These are phyloP conservation scores for Candida fluviatilis DNA, from an alignment of 805 yeast genomes.

Conservation along the genomic window DNA sequence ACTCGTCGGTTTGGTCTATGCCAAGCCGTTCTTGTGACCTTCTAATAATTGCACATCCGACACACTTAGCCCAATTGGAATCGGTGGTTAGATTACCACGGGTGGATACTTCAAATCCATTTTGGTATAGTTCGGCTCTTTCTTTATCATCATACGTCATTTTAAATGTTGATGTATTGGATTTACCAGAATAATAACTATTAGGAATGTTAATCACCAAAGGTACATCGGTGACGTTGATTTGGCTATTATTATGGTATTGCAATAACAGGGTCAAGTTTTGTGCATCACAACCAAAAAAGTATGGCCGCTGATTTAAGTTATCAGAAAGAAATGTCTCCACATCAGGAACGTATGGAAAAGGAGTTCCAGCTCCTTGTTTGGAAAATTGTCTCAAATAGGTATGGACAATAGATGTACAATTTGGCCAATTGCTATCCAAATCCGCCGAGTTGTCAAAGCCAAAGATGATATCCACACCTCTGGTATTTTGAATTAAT, in stretches of 20 bases:
- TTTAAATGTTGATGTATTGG: conserved; percentile 73
- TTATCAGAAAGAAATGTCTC: conserved; percentile 56
- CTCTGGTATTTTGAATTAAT: conserved; percentile 29
- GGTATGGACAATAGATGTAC: conserved; percentile 29
- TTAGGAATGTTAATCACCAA: conserved; percentile 77
- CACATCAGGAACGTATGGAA: conserved; percentile 78
- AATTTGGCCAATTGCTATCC: conserved; percentile 33
- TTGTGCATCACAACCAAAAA: conserved; percentile 75
- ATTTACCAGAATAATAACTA: conserved; percentile 55
- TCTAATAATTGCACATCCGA: conserved; percentile 79
- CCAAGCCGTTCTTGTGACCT: conserved; percentile 70
- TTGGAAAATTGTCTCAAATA: conserved; percentile 30
- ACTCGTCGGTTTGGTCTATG: conserved; percentile 59
- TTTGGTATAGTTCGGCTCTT: conserved; percentile 55
- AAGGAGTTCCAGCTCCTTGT: conserved; percentile 56
- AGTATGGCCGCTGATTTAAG: conserved; percentile 65
- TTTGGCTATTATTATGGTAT: conserved; percentile 5
- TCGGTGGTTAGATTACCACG: conserved; percentile 66
- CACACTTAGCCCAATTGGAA: conserved; percentile 64
- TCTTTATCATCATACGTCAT: conserved; percentile 58
- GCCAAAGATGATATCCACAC: conserved; percentile 34
- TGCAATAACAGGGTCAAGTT: conserved; percentile 49
- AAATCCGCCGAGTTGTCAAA: conserved; percentile 36
- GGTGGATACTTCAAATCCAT: conserved; percentile 71
- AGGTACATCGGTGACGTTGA: conserved; percentile 52